Conservation (phyloP, 148 eudicot species). For the Silene latifolia region DNA sequence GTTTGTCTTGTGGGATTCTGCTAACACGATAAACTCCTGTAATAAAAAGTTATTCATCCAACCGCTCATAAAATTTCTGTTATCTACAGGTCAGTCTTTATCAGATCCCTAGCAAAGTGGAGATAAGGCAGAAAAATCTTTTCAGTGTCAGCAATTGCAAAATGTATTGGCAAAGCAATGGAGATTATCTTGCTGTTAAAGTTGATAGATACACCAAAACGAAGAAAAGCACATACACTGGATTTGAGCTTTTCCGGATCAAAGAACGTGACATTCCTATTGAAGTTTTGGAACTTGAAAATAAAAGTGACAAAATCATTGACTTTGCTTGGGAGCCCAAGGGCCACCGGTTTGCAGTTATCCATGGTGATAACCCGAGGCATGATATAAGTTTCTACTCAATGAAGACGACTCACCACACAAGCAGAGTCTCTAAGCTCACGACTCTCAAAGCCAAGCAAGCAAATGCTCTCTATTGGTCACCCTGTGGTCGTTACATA, state of each 20-base stretch:
- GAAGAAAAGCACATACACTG: conserved; percentile 93
- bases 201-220: conserved; percentile 87
- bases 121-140: conserved; percentile 82
- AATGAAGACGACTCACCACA: conserved; percentile 58
- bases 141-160: conserved; percentile 94
- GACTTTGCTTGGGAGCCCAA: conserved; percentile 99
- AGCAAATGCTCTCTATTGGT: conserved; percentile 95
- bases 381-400: conserved; percentile 83
- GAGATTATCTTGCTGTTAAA: conserved; percentile 89
- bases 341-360: conserved; percentile 89
- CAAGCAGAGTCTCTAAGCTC: conserved; percentile 77
- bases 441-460: conserved; percentile 79
- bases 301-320: conserved; percentile 88
- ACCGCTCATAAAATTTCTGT: neutral
- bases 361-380: conserved; percentile 89
- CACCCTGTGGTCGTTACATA: conserved; percentile 72
- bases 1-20: too few species aligned
- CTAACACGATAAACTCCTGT: too few species aligned
- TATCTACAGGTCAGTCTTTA: conserved; percentile 64
- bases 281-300: conserved; percentile 88
- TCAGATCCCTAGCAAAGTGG: conserved; percentile 86
- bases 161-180: conserved; percentile 97
- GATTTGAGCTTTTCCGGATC: conserved; percentile 92
- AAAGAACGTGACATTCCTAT: conserved; percentile 94
- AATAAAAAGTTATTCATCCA: too few species aligned